phyloP scores from a whole-genome alignment of 345 rosid genomes.

The Moricandia moricandioides region DNA sequence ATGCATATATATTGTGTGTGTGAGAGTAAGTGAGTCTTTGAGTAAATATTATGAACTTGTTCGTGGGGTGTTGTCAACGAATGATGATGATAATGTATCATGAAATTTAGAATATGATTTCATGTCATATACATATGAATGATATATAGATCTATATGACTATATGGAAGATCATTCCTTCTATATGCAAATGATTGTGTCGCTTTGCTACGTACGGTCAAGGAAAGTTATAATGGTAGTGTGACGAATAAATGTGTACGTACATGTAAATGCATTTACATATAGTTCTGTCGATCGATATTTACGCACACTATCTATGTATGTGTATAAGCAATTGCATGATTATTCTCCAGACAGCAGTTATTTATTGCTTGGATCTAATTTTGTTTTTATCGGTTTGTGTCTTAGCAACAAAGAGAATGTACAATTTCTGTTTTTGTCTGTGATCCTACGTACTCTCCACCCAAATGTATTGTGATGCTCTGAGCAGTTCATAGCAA shows the following conservation, averaged over 20 bases:
- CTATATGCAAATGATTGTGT: neutral
- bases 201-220: neutral
- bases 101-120: neutral
- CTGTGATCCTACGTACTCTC: neutral
- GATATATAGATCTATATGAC: neutral
- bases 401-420: neutral
- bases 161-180: neutral
- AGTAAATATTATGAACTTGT: neutral
- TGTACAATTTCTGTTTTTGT: neutral
- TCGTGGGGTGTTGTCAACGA: neutral
- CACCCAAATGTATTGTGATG: neutral
- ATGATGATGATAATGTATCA: neutral
- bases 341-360: neutral
- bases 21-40: neutral
- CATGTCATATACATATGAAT: neutral
- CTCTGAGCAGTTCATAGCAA: neutral
- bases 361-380: neutral
- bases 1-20: neutral
- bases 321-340: neutral
- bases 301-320: neutral
- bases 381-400: neutral
- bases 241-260: neutral
- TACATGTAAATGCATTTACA: neutral
- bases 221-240: neutral
- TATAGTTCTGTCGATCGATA: neutral